Evolutionary conservation across 176 grass and related monocot species (phyloP).

Genomic region (Alopecurus myosuroides): DNA sequence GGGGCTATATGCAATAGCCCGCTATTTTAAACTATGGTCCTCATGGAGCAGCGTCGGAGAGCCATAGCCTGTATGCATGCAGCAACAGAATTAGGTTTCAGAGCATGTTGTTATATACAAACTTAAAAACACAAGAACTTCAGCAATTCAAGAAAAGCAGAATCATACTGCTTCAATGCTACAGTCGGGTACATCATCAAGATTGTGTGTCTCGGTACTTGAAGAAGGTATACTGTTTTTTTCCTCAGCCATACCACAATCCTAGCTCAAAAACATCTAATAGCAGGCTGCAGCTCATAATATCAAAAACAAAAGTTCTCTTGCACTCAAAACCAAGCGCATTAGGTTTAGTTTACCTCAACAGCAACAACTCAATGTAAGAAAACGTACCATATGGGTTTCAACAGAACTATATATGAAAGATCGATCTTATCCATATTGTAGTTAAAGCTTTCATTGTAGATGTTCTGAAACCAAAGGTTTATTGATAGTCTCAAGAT

Average conservation of each 20-base stretch:
- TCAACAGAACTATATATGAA: neutral
- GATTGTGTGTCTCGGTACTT: neutral
- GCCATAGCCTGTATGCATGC: conserved; percentile 27
- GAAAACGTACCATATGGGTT: neutral
- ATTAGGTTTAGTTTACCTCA: neutral
- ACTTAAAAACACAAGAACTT: too few relatives aligned
- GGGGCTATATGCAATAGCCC: too few relatives aligned
- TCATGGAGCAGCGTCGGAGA: conserved; percentile 10
- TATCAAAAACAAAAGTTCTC: neutral
- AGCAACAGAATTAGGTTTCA: neutral
- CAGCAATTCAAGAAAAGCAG: too few relatives aligned
- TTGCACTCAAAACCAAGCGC: neutral
- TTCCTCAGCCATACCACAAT: neutral
- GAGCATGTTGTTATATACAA: too few relatives aligned
- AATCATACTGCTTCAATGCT: too few relatives aligned
- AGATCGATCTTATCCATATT: too few relatives aligned
- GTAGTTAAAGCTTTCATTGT: neutral
- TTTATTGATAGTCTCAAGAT: neutral
- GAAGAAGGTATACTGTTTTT: neutral
- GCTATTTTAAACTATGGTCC: too few relatives aligned
- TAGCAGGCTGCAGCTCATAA: neutral
- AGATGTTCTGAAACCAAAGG: neutral
- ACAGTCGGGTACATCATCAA: neutral
- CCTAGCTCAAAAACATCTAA: neutral
- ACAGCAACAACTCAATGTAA: neutral